Percentiles rank a stretch among this genome's conserved stretches.
Conservation (phyloP, 2,329 filamentous ascomycete genomes). For the Penicillium rolfsii region DNA sequence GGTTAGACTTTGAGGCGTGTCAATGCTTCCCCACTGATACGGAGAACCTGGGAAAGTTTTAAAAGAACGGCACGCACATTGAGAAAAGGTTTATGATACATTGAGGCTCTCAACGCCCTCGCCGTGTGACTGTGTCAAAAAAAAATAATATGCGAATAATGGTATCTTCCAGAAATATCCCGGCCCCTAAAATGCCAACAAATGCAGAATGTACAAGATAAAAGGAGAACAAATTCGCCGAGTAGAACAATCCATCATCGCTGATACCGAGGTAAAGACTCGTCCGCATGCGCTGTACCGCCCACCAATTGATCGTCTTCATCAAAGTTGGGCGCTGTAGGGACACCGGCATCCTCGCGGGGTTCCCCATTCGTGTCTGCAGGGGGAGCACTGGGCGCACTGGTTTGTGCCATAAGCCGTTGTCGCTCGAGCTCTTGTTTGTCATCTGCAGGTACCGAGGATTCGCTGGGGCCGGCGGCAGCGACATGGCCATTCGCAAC, state of each 20-base stretch:
- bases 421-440: slow-evolving; percentile 76
- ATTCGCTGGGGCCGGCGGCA: slow-evolving; percentile 48
- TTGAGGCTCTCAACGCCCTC: slow-evolving; percentile 25
- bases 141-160: slow-evolving; percentile 30
- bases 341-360: slow-evolving; percentile 51
- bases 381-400: slow-evolving; percentile 55
- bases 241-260: slow-evolving; percentile 33
- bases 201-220: slow-evolving; percentile 10
- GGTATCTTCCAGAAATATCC: slow-evolving; percentile 40
- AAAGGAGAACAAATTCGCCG: slow-evolving; percentile 2
- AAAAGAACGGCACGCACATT: not conserved
- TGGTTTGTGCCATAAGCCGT: slow-evolving; percentile 65
- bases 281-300: slow-evolving; percentile 41
- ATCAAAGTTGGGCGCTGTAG: slow-evolving; percentile 58
- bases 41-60: not conserved
- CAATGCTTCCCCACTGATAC: slow-evolving; percentile 1
- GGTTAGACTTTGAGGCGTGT: not conserved
- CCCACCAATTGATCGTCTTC: slow-evolving; percentile 55
- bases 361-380: slow-evolving; percentile 27
- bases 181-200: slow-evolving; percentile 31
- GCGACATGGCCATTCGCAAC: slow-evolving; percentile 42
- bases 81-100: slow-evolving; percentile 25
- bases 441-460: slow-evolving; percentile 60
- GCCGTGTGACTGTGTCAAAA: slow-evolving; percentile 12
- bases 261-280: slow-evolving; percentile 51